Evolutionary conservation across 805 yeast genomes (phyloP).

Genomic region (Saturnispora gosingensis): DNA sequence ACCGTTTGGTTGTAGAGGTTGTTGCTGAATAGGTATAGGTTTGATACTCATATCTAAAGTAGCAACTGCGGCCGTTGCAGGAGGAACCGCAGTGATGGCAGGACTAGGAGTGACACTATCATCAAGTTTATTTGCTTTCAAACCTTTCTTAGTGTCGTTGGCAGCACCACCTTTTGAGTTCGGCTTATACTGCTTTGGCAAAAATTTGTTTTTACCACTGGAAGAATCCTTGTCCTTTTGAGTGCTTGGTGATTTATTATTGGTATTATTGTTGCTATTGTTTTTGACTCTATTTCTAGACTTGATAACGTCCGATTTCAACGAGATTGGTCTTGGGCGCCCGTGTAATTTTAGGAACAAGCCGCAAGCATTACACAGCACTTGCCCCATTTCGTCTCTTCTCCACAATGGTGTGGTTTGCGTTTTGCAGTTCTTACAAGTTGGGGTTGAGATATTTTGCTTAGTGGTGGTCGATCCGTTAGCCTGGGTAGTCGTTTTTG

Average conservation of each 20-base stretch:
- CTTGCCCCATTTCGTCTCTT: constrained; percentile 84
- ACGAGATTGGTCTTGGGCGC: constrained; percentile 80
- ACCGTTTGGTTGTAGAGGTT: constrained; percentile 4
- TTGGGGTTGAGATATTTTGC: constrained; percentile 53
- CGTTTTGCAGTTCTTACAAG: constrained; percentile 86
- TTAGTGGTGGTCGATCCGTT: constrained; percentile 61
- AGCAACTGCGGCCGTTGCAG: background rate
- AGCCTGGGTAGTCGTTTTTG: constrained; percentile 44
- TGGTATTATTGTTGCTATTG: constrained; percentile 5
- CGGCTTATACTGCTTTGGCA: constrained; percentile 32
- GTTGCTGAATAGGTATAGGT: constrained; percentile 2
- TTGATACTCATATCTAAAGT: background rate
- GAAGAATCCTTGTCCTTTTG: constrained; percentile 41
- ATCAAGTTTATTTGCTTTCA: background rate
- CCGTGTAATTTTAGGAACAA: constrained; percentile 84
- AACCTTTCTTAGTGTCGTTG: constrained; percentile 6
- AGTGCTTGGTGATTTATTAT: constrained; percentile 36
- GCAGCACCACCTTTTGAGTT: constrained; percentile 15
- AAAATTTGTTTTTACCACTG: constrained; percentile 20
- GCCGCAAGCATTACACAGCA: constrained; percentile 92
- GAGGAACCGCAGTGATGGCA: too few relatives aligned
- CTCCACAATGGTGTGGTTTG: constrained; percentile 94
- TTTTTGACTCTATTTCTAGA: constrained; percentile 79
- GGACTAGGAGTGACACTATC: background rate
- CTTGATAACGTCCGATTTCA: constrained; percentile 88